Evolutionary conservation across 108 stramenopile genomes (phyloP).

Genomic region (Pseudonitzschia multiseries): DNA sequence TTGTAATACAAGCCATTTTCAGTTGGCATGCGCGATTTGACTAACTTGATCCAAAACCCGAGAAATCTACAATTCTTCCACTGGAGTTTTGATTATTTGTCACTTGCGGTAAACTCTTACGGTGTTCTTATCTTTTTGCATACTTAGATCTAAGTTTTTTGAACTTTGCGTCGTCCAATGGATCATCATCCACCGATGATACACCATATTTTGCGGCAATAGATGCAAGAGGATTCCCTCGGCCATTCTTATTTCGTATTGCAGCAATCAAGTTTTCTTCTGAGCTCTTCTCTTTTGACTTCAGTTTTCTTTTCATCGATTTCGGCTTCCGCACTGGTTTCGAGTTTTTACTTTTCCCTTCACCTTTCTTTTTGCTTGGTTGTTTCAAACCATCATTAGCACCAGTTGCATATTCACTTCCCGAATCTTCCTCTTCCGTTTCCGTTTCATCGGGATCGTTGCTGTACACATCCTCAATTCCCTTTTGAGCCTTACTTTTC

Average conservation of each 20-base stretch:
- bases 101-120: no score
- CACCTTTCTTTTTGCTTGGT: constrained; percentile 5
- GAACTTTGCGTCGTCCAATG: constrained; percentile 73
- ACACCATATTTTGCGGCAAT: constrained; percentile 71
- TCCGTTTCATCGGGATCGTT: constrained; percentile 33
- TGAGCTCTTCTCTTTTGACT: constrained; percentile 6
- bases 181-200: constrained; percentile 42
- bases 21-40: no score
- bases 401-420: constrained; percentile 35
- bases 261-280: constrained; percentile 61
- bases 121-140: constrained; percentile 50
- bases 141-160: constrained; percentile 59
- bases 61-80: no score
- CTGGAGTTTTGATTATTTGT: no score
- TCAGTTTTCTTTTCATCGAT: constrained; percentile 29
- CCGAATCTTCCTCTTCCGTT: constrained; percentile 38
- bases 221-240: constrained; percentile 50
- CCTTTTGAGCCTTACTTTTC: constrained; percentile 25
- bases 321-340: constrained; percentile 35
- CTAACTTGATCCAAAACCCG: no score
- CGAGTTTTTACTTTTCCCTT: not conserved
- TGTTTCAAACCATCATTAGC: constrained; percentile 6
- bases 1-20: no score
- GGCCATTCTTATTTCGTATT: constrained; percentile 58
- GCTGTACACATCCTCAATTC: constrained; percentile 17